Evolutionary conservation across 768 basidiomycete species (phyloP), one percentile per base, ranked within the genome.

Genomic region (Cyclocybe aegerita): DNA sequence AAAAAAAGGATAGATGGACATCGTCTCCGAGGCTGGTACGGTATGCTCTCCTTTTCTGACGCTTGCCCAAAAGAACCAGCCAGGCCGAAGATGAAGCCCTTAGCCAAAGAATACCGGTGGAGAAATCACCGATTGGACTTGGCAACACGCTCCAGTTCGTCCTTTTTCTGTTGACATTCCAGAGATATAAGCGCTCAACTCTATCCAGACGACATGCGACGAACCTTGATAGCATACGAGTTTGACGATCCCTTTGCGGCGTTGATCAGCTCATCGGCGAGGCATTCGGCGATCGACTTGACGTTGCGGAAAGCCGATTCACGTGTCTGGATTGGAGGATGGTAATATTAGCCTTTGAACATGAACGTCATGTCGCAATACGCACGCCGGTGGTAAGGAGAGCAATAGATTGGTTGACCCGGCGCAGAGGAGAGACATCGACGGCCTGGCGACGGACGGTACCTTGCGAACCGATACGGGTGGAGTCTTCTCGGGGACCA

Each of bases 241-340:
- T 99, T 99, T 66, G 95, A 98, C 43, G 97, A 98, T 58, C 97
- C 97, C 80, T 99, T 98, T 59, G 96, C 97, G 47, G 97, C 97
- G 72, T 99, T 99, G 83, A 98, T 98, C 66, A 98, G 88, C 73
- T 99, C 97, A 70, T 98, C 97, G 53, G 97, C 96, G 46, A 98
- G 83, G 76, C 96, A 98, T 78, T 98, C 96, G 54, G 97, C 94
- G 63, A 99, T 89, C 54, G 94, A 97, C 76, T 99, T 99, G 65
- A 98, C 92, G 78, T 99, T 99, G 75, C 97, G 93, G 93, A 99
- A 99, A 46, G 97, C 94, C 40, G 96, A 98, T 76, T 99, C 97
- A 68, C 97, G 97, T 57, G 96, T 97, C 93, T 97, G 60, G 23
- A 52, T 15, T 41, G 33, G 31, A 9, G 33, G 30, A 45, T 57